Evolutionary conservation across 257 asterid genomes (phyloP).

Genomic region (Nicotiana benthamiana): DNA sequence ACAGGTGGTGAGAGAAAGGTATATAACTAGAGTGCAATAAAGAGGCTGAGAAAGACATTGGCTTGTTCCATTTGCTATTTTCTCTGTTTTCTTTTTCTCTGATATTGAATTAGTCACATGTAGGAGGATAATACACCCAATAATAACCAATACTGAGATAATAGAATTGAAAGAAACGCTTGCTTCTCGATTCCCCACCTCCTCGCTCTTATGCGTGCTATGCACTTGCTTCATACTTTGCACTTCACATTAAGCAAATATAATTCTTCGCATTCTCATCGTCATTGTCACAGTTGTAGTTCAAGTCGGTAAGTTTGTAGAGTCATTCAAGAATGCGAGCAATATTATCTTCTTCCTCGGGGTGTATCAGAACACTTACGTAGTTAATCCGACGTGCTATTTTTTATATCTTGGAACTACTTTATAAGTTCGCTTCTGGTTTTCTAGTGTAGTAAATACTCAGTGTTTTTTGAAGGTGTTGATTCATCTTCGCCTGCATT

Average conservation of each 20-base stretch:
- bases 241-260: background rate
- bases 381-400: background rate
- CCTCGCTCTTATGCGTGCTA: background rate
- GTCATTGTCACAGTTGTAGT: background rate
- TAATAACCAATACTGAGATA: background rate
- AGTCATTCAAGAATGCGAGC: background rate
- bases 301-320: background rate
- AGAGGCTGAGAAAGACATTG: background rate
- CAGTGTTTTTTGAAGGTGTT: slow-evolving; percentile 48
- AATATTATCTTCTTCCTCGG: background rate
- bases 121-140: background rate
- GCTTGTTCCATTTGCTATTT: background rate
- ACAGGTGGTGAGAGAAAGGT: background rate
- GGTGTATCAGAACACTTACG: background rate
- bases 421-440: background rate
- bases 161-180: background rate
- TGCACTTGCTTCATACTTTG: background rate
- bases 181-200: background rate
- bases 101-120: background rate
- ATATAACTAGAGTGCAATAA: background rate
- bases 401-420: background rate
- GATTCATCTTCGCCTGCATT: slow-evolving; percentile 87
- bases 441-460: slow-evolving; percentile 9
- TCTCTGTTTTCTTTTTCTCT: background rate
- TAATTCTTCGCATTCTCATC: background rate